Evolutionary conservation across 2,329 filamentous ascomycete genomes (phyloP).

Genomic region (Beauveria varroae): DNA sequence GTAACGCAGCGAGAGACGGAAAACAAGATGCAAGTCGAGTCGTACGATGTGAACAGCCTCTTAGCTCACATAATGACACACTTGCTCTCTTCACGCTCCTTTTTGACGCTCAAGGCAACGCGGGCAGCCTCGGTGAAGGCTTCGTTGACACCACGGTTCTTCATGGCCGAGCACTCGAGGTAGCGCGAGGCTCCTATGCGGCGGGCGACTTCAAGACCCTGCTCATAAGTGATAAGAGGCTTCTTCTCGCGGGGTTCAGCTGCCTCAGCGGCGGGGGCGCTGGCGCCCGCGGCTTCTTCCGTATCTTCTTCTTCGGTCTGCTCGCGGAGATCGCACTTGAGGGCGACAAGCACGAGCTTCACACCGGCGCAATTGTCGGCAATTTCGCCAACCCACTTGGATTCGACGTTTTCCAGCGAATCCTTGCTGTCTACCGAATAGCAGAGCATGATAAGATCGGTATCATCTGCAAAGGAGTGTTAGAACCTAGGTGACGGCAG

Average conservation of each 20-base stretch:
- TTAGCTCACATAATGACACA: conserved; percentile 50
- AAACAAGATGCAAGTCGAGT: not conserved
- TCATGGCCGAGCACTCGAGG: conserved; percentile 96
- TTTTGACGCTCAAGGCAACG: conserved; percentile 72
- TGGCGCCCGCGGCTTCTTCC: conserved; percentile 40
- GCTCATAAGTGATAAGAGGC: conserved; percentile 79
- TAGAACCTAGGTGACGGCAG: not conserved
- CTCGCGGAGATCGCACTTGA: conserved; percentile 95
- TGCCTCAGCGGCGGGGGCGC: conserved; percentile 24
- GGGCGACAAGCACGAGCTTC: conserved; percentile 86
- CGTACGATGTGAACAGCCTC: not conserved
- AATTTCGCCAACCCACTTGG: conserved; percentile 97
- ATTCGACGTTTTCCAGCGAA: conserved; percentile 95
- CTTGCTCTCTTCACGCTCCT: conserved; percentile 54
- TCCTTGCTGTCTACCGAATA: conserved; percentile 96
- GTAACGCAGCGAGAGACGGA: not conserved
- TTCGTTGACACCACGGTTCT: conserved; percentile 96
- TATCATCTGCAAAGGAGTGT: conserved; percentile 54
- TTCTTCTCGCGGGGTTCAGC: conserved; percentile 48
- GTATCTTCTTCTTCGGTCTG: conserved; percentile 64
- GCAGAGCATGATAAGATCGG: conserved; percentile 97
- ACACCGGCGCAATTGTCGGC: conserved; percentile 95
- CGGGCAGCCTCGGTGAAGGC: conserved; percentile 96
- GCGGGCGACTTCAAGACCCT: conserved; percentile 83
- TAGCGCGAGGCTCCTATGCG: conserved; percentile 90